Base-by-base conservation (phyloP, 192 early-diverging fungal species). In the Coemansia sp. region DNA sequence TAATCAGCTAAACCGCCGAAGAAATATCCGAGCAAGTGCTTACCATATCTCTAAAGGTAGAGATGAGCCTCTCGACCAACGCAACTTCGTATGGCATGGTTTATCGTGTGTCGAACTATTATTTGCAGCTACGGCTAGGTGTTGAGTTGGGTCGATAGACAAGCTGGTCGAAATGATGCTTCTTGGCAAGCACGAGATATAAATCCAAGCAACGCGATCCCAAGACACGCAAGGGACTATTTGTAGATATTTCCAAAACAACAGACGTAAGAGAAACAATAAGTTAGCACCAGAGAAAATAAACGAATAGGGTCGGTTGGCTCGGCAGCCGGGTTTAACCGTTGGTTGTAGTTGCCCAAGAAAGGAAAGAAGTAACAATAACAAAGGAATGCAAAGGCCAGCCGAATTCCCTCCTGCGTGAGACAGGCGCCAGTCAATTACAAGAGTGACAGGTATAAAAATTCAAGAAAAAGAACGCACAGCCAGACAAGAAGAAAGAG, bases 61-160 rank as follows among this genome's bases (percentile, higher is more conserved):
- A 51, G 48, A 80, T 80, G 54, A 80, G 77, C 65, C 62, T 70
- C 64, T 80, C 77, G 56, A 70, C 72, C 50, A 80, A 57, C 23
- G 77, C 77, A 56, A 80, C 60, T 62, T 80, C 77, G 59, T 80
- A 80, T 25, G 77, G 77, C 77, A 80, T 80, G 36, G 19, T 48
- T 15, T 48, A 8, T n/a, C 47, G n/a, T n/a, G 15, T 48, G 47
- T 44, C 40, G 40, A n/a, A n/a, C 14, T 40, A 12, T 14, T 40
- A 40, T 12, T 40, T 14, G 38, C 38, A 6, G 38, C 38, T 14
- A 8, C 14, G 38, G 38, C 9, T 14, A n/a, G 40, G 40, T 44
- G 40, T 44, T 15, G 10, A 10, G 40, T 42, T 44, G 40, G 11
- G 40, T 44, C 40, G 40, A 44, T n/a, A n/a, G 40, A 42, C 15